Percentiles rank a stretch among this genome's conserved stretches.
These are phyloP conservation scores for Erysimum cheiranthoides DNA, from an alignment of 345 rosid genomes.

Conservation along the genomic window DNA sequence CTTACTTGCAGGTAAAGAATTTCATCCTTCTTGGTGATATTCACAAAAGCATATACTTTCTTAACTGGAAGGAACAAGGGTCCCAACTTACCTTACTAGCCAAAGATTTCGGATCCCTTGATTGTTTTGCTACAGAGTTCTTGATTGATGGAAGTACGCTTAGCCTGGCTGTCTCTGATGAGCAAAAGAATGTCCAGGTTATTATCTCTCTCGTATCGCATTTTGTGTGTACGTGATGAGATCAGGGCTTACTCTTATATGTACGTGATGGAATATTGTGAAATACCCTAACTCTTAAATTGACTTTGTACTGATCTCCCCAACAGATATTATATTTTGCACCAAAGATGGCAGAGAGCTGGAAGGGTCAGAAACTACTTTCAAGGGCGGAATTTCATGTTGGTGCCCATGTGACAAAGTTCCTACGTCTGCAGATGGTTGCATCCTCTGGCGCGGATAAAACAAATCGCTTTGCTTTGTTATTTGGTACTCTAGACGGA, in stretches of 20 bases:
- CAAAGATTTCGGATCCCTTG: constrained; percentile 94
- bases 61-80: constrained; percentile 98
- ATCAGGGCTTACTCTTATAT: neutral
- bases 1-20: constrained; percentile 78
- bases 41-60: constrained; percentile 94
- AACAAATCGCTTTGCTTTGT: constrained; percentile 84
- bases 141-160: constrained; percentile 95
- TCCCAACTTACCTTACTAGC: constrained; percentile 92
- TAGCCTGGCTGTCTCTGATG: constrained; percentile 92
- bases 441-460: constrained; percentile 70
- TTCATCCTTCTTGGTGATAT: constrained; percentile 91
- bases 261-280: constrained; percentile 16
- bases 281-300: constrained; percentile 5
- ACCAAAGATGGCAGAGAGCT: constrained; percentile 95
- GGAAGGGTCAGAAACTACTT: constrained; percentile 98
- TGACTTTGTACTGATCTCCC: constrained; percentile 12
- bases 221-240: neutral
- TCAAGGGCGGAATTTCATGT: constrained; percentile 94
- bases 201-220: constrained; percentile 17
- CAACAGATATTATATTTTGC: constrained; percentile 90
- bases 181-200: constrained; percentile 95
- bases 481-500: constrained; percentile 94
- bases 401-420: constrained; percentile 88
- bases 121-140: constrained; percentile 95
- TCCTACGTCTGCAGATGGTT: constrained; percentile 93